Base-by-base conservation (phyloP, 331 rosid genomes). In the Dryas integrifolia region DNA sequence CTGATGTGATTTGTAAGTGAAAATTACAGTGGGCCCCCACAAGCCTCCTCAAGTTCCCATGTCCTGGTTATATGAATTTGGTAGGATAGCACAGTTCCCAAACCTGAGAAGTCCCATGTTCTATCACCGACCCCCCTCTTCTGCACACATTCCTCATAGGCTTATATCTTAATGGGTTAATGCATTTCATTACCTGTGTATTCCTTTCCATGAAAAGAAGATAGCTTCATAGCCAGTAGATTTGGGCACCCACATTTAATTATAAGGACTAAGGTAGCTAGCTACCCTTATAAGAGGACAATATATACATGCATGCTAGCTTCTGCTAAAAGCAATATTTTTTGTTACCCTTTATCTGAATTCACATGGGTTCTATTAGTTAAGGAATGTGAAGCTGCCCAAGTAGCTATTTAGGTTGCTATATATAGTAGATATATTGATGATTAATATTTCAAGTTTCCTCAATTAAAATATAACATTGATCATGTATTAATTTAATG, bases 91-190 rank as follows among this genome's bases (percentile, higher is more conserved):
- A 81, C 89, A 72, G 79, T 78, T 85, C 79, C 90, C 87, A 85
- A 92, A 77, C 79, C 85, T 82, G 77, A 72, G 41, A 84, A 73
- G 76, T 84, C 83, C 78, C 83, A 80, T 84, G 83, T 81, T 86
- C 82, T 77, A 79, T 77, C 85, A 82, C 85, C 71, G 75, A 57
- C 82, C 79, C 75, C 63, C 48, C 55, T 63, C 50, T 59, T 9
- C 74, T 76, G 79, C 77, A 74, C 85, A 83, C 84, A 80, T 88
- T 86, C 89, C 67, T 40, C 51, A 16, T 9, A 39, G 35, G 15
- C 14, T 50, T 21, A 30, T 67, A 67, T 67, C 21, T 67, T 26
- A 66, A 6, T 6, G 35, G 35, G 35, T 30, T 30, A 30, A 30
- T 30, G 35, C 35, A 30, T 30, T 30, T 30, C 35, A 30, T 30